A percentile compares a stretch with the other conserved stretches of the same genome.
phyloP scores from a whole-genome alignment of 306 rosid species.

The Cyamopsis tetragonoloba region DNA sequence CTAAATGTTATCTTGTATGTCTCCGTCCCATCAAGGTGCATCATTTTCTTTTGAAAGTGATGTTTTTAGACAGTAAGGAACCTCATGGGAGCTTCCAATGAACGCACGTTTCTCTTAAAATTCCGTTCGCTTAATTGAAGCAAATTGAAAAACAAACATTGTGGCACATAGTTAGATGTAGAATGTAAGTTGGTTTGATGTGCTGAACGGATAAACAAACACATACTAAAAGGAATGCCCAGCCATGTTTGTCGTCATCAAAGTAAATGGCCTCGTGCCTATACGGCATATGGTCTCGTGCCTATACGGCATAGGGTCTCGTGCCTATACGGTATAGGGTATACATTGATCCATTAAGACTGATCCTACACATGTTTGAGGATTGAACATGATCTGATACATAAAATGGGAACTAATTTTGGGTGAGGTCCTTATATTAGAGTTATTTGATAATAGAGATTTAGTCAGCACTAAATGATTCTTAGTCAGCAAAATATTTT shows the following conservation, averaged over 20 bases:
- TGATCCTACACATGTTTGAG: neutral
- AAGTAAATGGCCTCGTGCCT: neutral
- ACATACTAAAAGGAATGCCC: neutral
- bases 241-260: neutral
- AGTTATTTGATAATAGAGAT: neutral
- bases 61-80: too few species aligned
- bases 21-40: neutral
- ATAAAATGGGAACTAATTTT: neutral
- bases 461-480: constrained; percentile 4
- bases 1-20: neutral
- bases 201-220: too few species aligned
- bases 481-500: constrained; percentile 1
- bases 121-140: too few species aligned
- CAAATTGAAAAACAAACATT: too few species aligned
- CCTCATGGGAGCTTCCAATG: too few species aligned
- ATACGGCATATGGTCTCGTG: neutral
- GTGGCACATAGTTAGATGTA: too few species aligned
- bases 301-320: neutral
- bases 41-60: neutral
- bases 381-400: neutral
- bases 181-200: too few species aligned
- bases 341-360: neutral
- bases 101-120: too few species aligned
- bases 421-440: neutral
- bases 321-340: neutral